These are phyloP conservation scores for Hypholoma sublateritium DNA, from an alignment of 768 basidiomycete genomes.

Conservation along the genomic window DNA sequence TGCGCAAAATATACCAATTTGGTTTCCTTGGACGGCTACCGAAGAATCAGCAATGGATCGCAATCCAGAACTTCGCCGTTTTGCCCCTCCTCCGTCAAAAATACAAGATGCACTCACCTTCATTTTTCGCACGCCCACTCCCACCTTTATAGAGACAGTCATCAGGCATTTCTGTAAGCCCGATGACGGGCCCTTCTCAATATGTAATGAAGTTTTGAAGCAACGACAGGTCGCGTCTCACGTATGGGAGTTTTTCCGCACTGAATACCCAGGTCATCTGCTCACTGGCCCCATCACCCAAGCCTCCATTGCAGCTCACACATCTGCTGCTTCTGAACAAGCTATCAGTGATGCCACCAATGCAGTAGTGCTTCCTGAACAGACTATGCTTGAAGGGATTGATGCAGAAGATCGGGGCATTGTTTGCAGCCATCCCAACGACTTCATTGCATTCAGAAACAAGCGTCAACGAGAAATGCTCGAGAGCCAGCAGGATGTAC, in stretches of 20 bases:
- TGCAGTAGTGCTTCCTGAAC: slow-evolving; percentile 7
- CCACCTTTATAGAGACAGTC: slow-evolving; percentile 2
- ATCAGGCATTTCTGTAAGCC: background rate
- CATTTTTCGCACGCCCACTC: background rate
- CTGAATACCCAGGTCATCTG: background rate
- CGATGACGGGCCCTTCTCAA: background rate
- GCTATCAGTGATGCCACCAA: background rate
- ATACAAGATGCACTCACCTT: slow-evolving; percentile 8
- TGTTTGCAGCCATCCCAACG: slow-evolving; percentile 1
- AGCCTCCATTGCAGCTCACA: background rate
- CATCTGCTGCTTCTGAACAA: background rate
- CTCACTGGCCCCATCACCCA: background rate
- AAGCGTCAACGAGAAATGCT: slow-evolving; percentile 3
- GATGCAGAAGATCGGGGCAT: background rate
- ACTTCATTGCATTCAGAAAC: slow-evolving; percentile 6
- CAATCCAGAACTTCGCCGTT: background rate
- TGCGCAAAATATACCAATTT: slow-evolving; percentile 4
- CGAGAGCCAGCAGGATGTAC: background rate
- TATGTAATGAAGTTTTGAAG: slow-evolving; percentile 1
- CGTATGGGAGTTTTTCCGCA: background rate
- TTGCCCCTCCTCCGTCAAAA: slow-evolving; percentile 5
- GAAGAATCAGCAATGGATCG: slow-evolving; percentile 1
- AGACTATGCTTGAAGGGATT: slow-evolving; percentile 3
- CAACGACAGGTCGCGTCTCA: background rate
- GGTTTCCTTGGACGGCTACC: slow-evolving; percentile 10